Evolutionary conservation across 805 yeast genomes (phyloP), one percentile per base, ranked within the genome.

Genomic region (Starmerella vaccinii): DNA sequence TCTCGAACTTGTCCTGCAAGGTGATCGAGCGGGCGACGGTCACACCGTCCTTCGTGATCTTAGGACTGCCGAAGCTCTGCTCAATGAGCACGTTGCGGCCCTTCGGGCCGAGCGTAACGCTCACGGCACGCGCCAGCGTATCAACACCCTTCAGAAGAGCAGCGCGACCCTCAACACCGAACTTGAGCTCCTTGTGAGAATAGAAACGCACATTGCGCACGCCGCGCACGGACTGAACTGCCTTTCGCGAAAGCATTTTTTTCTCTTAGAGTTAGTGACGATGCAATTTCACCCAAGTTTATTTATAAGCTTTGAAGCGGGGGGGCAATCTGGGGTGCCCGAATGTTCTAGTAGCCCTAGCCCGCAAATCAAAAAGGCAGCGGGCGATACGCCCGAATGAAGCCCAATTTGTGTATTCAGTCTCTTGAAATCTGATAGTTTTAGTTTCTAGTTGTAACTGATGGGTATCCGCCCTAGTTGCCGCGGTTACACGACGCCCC

Each of bases 11-110:
- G 74, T 92, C 94, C 67, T 82, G 73, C 59, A 92, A 73, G 38
- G 78, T 77, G 62, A 90, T 80, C 49, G 94, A 81, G 64, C 76
- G 79, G 55, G 98, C 98, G 53, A 90, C 97, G 43, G 97, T 87
- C 47, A 88, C 97, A 78, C 98, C 98, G 68, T 90, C 98, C 74
- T 90, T 90, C 71, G 98, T 90, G 76, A 90, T 90, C 75, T 90
- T 90, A 62, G 98, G 98, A 48, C 95, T 78, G 59, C 96, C 97
- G 60, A 86, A 92, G 57, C 86, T 83, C 73, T 92, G 98, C 73
- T 90, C 97, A 66, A 92, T 89, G 61, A 90, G 76, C 34, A 88
- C 98, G 63, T 88, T 90, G 71, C 98, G 82, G 65, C 98, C 98
- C 70, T 89, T 89, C 63, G 98, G 98, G 48, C 98, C 98, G 55